phyloP scores from a whole-genome alignment of 306 rosid genomes.

The Vigna reflexopilosa region DNA sequence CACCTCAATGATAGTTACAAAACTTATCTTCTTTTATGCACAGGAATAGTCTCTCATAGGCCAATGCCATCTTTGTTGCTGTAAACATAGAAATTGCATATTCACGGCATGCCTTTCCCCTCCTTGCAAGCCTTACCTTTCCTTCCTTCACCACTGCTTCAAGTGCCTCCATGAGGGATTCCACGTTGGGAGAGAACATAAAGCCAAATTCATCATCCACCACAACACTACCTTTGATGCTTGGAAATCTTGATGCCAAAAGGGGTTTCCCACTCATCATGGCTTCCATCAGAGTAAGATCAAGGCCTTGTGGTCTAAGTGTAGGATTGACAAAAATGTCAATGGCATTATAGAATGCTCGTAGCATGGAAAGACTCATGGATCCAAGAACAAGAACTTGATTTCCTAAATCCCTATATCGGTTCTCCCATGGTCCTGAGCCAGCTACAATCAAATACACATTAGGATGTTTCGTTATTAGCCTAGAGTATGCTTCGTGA shows the following conservation, averaged over 20 bases:
- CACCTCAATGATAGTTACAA: slow-evolving; percentile 69
- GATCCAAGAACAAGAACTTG: slow-evolving; percentile 90
- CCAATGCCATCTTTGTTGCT: slow-evolving; percentile 84
- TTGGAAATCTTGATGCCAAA: slow-evolving; percentile 88
- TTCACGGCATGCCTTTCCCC: slow-evolving; percentile 75
- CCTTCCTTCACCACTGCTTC: slow-evolving; percentile 77
- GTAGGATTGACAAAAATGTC: slow-evolving; percentile 92
- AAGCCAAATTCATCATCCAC: slow-evolving; percentile 85
- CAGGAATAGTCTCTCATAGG: slow-evolving; percentile 85
- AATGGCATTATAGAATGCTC: slow-evolving; percentile 79
- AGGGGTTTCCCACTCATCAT: slow-evolving; percentile 92
- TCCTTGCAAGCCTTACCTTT: slow-evolving; percentile 56
- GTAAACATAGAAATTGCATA: slow-evolving; percentile 88
- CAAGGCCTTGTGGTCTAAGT: slow-evolving; percentile 91
- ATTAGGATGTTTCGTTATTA: slow-evolving; percentile 57
- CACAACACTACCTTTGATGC: slow-evolving; percentile 84
- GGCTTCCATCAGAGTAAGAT: slow-evolving; percentile 94
- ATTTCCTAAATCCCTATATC: slow-evolving; percentile 76
- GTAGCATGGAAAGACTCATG: slow-evolving; percentile 67
- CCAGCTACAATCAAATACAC: slow-evolving; percentile 86
- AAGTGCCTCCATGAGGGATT: slow-evolving; percentile 71
- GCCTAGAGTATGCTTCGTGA: slow-evolving; percentile 75
- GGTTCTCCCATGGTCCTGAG: slow-evolving; percentile 87
- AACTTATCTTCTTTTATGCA: slow-evolving; percentile 73
- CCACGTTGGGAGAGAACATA: slow-evolving; percentile 90